Evolutionary conservation across 768 basidiomycete genomes (phyloP).

Genomic region (Mycena rebaudengoi): DNA sequence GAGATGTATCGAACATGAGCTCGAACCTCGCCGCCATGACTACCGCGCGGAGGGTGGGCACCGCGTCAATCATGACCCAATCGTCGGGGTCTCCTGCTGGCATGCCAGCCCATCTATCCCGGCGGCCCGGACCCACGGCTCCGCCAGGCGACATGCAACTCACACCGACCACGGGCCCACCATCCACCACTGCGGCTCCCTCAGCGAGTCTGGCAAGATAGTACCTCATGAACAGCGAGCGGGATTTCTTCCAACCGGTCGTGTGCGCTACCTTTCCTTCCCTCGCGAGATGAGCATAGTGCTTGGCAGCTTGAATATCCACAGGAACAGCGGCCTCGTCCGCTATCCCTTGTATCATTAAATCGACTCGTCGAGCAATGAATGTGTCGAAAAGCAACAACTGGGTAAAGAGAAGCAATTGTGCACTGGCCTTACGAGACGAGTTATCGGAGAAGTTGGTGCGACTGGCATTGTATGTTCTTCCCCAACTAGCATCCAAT

Average conservation of each 20-base stretch:
- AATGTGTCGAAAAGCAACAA: constrained; percentile 31
- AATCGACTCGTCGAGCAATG: constrained; percentile 26
- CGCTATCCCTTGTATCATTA: constrained; percentile 9
- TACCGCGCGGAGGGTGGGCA: constrained; percentile 18
- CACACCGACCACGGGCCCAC: background rate
- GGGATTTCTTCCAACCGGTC: constrained; percentile 12
- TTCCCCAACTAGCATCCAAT: background rate
- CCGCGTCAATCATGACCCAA: constrained; percentile 21
- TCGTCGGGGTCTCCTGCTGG: constrained; percentile 1
- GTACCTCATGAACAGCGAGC: constrained; percentile 3
- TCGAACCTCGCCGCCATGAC: constrained; percentile 20
- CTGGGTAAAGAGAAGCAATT: constrained; percentile 28
- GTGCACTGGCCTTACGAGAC: constrained; percentile 13
- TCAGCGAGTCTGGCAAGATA: constrained; percentile 21
- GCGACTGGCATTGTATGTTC: background rate
- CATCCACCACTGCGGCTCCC: background rate
- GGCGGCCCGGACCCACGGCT: background rate
- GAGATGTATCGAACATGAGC: constrained; percentile 20
- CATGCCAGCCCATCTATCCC: constrained; percentile 19
- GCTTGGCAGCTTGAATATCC: background rate
- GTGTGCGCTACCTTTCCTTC: background rate
- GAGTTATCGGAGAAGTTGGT: background rate
- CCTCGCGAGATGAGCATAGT: background rate
- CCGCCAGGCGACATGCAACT: constrained; percentile 17
- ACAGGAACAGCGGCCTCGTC: constrained; percentile 24